Evolutionary conservation across 2,329 filamentous ascomycete genomes (phyloP).

Genomic region (Thielaviopsis ethacetica): DNA sequence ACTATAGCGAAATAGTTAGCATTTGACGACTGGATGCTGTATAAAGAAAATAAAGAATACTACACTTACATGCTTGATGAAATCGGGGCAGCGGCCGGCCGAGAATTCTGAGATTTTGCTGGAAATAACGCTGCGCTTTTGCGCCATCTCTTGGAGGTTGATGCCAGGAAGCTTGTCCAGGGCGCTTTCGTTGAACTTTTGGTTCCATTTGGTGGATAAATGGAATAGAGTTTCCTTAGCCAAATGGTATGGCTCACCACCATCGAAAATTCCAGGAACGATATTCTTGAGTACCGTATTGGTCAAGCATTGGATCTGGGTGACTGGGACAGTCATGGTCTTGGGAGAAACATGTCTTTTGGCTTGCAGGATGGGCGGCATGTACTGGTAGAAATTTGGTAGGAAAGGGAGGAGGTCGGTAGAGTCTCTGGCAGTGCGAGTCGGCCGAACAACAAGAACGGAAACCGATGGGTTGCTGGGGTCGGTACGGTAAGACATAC

Average conservation of each 20-base stretch:
- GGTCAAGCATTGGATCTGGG: conserved; percentile 74
- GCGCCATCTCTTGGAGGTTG: conserved; percentile 61
- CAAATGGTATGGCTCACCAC: conserved; percentile 29
- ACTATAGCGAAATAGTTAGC: conserved; percentile 32
- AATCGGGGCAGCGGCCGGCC: conserved; percentile 55
- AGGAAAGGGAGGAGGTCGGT: conserved; percentile 81
- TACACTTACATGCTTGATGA: conserved; percentile 68
- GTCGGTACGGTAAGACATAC: conserved; percentile 43
- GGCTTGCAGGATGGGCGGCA: conserved; percentile 49
- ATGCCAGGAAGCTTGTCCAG: conserved; percentile 71
- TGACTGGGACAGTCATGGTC: conserved; percentile 52
- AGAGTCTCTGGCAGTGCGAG: conserved; percentile 52
- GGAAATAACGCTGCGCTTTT: conserved; percentile 40
- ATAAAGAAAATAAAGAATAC: neutral
- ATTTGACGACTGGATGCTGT: neutral
- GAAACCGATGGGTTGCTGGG: conserved; percentile 51
- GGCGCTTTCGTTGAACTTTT: conserved; percentile 64
- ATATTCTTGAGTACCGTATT: conserved; percentile 45
- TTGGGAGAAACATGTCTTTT: conserved; percentile 53
- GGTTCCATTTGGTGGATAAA: conserved; percentile 46
- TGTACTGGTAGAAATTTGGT: conserved; percentile 48
- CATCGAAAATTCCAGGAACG: conserved; percentile 40
- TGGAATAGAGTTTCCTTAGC: conserved; percentile 55
- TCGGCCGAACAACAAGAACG: conserved; percentile 59
- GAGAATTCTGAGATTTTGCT: conserved; percentile 31